Evolutionary conservation across 139 green algal genomes (phyloP), one percentile per base, ranked within the genome.

Genomic region (Axilococcus clingmanii): DNA sequence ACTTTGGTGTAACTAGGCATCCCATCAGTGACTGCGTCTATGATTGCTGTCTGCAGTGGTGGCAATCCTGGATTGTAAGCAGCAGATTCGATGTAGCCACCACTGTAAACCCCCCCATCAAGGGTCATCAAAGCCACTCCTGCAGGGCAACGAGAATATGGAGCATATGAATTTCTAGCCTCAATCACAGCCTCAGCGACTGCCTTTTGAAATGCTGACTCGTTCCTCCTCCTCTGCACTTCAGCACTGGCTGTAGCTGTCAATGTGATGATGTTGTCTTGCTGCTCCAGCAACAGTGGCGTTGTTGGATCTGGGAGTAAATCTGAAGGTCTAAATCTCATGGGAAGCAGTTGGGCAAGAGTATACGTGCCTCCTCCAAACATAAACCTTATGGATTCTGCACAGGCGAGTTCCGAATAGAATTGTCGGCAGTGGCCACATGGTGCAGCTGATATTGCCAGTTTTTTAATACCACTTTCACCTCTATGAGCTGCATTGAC

Each of bases 401-500:
- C 75, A 45, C 75, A 77, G 17, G 59, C 57, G 7, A 94, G 73
- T 72, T 94, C 85, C 12, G 56, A 69, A 25, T 71, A 78, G 34
- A 94, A 93, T 61, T 94, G 85, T 0, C 85, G 56, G 63, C 85
- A 94, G 69, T 94, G 84, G 15, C 85, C 85, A 59, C 85, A 94
- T 14, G 85, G 85, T 12, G 80, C 81, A 2, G 72, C 83, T 3
- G 66, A 83, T 7, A 94, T 69, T 3, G 77, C 81, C 19, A 93
- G 37, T 6, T 61, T 68, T 2, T 49, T 17, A 0, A 94, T 61
- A 27, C 37, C 52, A 3, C 30, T 36, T 61, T 91, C 84, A 7
- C 63, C 60, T 43, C 84, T 69, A 33, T 69, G 44, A 11, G 82
- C 19, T 27, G 75, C 74, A 48, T 89, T 90, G 25, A 74, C 46